Evolutionary conservation across 768 basidiomycete species (phyloP), one percentile per base, ranked within the genome.

Genomic region (Coprinopsis sp.): DNA sequence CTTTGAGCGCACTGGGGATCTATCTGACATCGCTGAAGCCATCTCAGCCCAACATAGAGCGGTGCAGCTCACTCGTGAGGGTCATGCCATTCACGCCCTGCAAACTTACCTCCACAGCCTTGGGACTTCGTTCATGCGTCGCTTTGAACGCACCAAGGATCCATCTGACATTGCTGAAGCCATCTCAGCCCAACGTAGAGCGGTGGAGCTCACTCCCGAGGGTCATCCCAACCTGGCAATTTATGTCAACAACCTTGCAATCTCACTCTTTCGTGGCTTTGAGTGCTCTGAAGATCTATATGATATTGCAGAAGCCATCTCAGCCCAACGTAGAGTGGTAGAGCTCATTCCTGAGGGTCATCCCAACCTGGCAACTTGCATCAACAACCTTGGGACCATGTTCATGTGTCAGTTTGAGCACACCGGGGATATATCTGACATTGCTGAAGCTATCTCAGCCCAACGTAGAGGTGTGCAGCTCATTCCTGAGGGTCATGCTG

Each of bases 221-320:
- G 34, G 28, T 19, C 37, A 45, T 33, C 23, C 28, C 21, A n/a
- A 36, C 37, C 12, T 40, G 24, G 11, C 37, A 8, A 7, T 6
- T 21, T 21, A 33, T 22, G 18, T 47, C 5, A 44, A 23, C 29
- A 57, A 59, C 33, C 51, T 69, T 6, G 64, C 53, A 10, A 48
- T 33, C 36, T 50, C 55, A 0, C 46, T 64, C 21, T 39, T 47
- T 18, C 4, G 25, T 49, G 59, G 47, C 19, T 69, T 58, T 51
- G 56, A 61, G 27, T 22, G 44, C 13, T 47, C 58, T 4, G 56
- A 61, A 3, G 45, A 57, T 14, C 28, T 46, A n/a, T 44, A 50
- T 30, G 63, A 67, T 44, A 34, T 69, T 25, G 53, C 66, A 30
- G 27, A 47, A 31, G 52, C 55, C 2, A 61, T 58, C 14, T 38